Conservation (phyloP, 169 alveolate genomes). For the Plasmodium fragile region DNA sequence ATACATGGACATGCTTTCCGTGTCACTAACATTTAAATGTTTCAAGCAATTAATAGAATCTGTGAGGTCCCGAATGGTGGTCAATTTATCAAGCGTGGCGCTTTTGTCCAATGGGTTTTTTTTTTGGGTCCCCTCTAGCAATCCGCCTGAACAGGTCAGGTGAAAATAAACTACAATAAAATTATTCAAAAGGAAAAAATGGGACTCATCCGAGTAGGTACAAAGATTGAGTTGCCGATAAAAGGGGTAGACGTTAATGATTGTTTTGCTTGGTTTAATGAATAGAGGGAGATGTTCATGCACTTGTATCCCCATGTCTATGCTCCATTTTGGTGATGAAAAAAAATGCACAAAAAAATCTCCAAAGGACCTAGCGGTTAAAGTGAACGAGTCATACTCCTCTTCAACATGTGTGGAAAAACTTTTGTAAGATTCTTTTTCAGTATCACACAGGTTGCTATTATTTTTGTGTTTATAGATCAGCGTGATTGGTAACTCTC, state of each 20-base stretch:
- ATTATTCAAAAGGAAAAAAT: slow-evolving; percentile 28
- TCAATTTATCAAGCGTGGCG: not conserved
- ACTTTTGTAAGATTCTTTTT: not conserved
- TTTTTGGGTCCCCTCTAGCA: not conserved
- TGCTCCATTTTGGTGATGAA: not conserved
- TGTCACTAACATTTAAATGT: slow-evolving; percentile 33
- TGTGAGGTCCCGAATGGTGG: slow-evolving; percentile 14
- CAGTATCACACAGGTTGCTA: not conserved
- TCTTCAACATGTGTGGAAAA: not conserved
- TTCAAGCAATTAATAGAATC: slow-evolving; percentile 49
- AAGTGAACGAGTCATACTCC: not conserved
- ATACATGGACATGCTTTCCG: slow-evolving; percentile 36
- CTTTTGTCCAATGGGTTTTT: not conserved
- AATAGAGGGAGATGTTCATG: slow-evolving; percentile 10
- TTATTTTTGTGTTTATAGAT: slow-evolving; percentile 18
- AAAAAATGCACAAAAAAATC: not conserved
- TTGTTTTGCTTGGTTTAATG: slow-evolving; percentile 24
- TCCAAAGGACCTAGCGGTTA: not conserved
- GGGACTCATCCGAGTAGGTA: slow-evolving; percentile 42
- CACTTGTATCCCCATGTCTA: not conserved
- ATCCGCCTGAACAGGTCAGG: slow-evolving; percentile 65
- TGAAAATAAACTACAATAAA: slow-evolving; percentile 47
- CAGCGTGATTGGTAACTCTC: slow-evolving; percentile 26
- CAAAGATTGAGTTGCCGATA: slow-evolving; percentile 29
- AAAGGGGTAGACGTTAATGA: slow-evolving; percentile 53